phyloP scores from a whole-genome alignment of 164 flowering plant genomes.

The Aristolochia fimbriata region DNA sequence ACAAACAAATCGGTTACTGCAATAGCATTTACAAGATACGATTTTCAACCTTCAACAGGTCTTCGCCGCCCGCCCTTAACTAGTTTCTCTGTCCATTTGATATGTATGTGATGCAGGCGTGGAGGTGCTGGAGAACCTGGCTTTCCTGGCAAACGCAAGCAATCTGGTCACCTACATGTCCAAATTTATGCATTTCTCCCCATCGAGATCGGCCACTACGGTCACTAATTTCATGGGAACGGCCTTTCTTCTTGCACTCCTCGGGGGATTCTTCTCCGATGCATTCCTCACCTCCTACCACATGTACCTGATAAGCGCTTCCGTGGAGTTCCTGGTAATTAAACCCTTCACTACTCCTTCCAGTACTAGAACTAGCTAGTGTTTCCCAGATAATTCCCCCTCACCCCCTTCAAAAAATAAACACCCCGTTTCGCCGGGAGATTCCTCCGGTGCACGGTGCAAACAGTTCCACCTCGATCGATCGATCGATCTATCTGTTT shows the following conservation, averaged over 20 bases:
- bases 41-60: neutral
- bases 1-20: too few species aligned
- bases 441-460: too few species aligned
- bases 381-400: too few species aligned
- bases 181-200: conserved; percentile 58
- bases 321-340: conserved; percentile 61
- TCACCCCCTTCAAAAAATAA: too few species aligned
- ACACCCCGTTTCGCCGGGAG: too few species aligned
- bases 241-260: conserved; percentile 71
- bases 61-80: neutral
- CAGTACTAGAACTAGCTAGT: too few species aligned
- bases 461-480: too few species aligned
- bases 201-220: conserved; percentile 49
- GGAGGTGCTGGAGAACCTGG: conserved; percentile 77
- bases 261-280: conserved; percentile 80
- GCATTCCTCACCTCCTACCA: conserved; percentile 57
- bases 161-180: conserved; percentile 65
- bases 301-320: conserved; percentile 54
- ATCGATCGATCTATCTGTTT: too few species aligned
- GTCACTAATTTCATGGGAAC: conserved; percentile 95
- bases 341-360: too few species aligned
- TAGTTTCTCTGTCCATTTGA: neutral
- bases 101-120: conserved; percentile 27
- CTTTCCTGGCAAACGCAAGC: conserved; percentile 79
- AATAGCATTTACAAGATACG: too few species aligned